Conservation (phyloP, 2,329 filamentous ascomycete species). For the Ophiostoma fasciatum region DNA sequence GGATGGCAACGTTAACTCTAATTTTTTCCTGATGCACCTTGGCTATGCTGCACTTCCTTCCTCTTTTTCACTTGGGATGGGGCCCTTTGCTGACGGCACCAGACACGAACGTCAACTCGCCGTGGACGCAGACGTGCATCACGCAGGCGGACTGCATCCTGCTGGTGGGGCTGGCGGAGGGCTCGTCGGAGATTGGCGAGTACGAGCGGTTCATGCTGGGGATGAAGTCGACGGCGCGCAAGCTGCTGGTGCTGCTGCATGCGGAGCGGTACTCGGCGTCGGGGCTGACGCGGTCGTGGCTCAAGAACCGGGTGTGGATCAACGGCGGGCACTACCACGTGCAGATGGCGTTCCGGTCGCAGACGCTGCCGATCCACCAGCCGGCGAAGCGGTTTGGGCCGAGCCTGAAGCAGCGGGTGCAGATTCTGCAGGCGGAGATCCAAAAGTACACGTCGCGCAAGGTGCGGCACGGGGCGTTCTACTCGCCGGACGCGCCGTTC, state of each 20-base stretch:
- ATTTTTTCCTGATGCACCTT: conserved; percentile 49
- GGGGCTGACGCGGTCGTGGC: conserved; percentile 76
- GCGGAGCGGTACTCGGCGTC: conserved; percentile 74
- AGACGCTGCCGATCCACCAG: conserved; percentile 60
- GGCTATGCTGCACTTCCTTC: background rate
- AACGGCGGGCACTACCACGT: conserved; percentile 96
- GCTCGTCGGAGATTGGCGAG: conserved; percentile 80
- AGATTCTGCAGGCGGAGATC: conserved; percentile 90
- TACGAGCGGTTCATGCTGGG: conserved; percentile 93
- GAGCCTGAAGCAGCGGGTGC: conserved; percentile 80
- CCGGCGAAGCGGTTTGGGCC: conserved; percentile 67
- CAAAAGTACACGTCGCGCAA: conserved; percentile 95
- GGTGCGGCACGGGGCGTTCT: conserved; percentile 75
- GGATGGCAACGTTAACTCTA: conserved; percentile 48
- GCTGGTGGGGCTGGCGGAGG: conserved; percentile 79
- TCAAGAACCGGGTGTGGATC: conserved; percentile 90
- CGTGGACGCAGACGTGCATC: conserved; percentile 97
- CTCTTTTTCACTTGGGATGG: too few relatives aligned
- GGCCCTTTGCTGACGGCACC: conserved; percentile 1
- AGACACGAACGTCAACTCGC: conserved; percentile 94
- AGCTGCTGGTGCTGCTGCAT: conserved; percentile 81
- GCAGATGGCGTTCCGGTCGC: conserved; percentile 78
- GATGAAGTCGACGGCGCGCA: conserved; percentile 92
- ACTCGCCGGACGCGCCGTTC: conserved; percentile 80
- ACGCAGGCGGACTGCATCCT: conserved; percentile 93